Conservation (phyloP, 2,329 filamentous ascomycete genomes). For the Monosporascus sp. region DNA sequence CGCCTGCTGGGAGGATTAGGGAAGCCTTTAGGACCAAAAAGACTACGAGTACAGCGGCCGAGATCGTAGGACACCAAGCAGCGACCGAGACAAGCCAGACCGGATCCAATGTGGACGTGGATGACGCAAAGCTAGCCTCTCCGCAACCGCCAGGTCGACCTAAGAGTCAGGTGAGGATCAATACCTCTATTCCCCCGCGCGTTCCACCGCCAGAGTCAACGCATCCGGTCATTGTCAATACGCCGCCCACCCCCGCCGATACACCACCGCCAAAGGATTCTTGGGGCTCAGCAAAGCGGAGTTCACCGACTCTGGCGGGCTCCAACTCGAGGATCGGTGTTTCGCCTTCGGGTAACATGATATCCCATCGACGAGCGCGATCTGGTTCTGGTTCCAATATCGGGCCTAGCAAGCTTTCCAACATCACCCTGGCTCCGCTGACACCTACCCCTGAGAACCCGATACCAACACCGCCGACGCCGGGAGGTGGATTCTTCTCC, state of each 20-base stretch:
- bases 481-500: slow-evolving; percentile 78
- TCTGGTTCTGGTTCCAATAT: slow-evolving; percentile 48
- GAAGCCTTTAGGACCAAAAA: slow-evolving; percentile 63
- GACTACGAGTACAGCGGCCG: slow-evolving; percentile 34
- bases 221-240: slow-evolving; percentile 57
- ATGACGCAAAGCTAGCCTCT: slow-evolving; percentile 16
- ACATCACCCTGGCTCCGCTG: slow-evolving; percentile 63
- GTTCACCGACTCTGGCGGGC: slow-evolving; percentile 18
- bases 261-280: slow-evolving; percentile 13
- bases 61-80: slow-evolving; percentile 12
- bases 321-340: slow-evolving; percentile 48
- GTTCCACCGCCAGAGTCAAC: slow-evolving; percentile 44
- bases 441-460: slow-evolving; percentile 69
- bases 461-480: slow-evolving; percentile 36
- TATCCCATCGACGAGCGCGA: slow-evolving; percentile 55
- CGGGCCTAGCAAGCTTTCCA: slow-evolving; percentile 83
- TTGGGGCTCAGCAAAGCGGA: slow-evolving; percentile 3
- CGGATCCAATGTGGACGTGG: slow-evolving; percentile 14
- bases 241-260: slow-evolving; percentile 60
- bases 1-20: slow-evolving; percentile 66
- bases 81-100: slow-evolving; percentile 10
- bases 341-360: slow-evolving; percentile 65
- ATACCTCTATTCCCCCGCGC: slow-evolving; percentile 30
- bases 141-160: slow-evolving; percentile 13
- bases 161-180: slow-evolving; percentile 17